Conservation (phyloP, 202 grass and related monocot species). For the Panicum virgatum region DNA sequence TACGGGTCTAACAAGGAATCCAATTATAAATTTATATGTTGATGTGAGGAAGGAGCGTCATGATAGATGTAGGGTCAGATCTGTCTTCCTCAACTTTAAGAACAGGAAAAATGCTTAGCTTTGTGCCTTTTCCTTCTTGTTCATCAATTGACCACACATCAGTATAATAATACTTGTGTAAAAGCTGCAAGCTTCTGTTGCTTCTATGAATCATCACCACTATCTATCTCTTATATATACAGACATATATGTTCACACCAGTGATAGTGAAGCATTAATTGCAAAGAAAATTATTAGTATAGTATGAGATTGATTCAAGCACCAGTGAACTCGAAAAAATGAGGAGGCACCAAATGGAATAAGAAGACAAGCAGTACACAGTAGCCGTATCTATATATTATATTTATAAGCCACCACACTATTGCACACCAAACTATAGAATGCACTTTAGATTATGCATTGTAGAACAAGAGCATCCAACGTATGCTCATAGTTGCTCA, state of each 20-base stretch:
- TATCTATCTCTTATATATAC: too few species aligned
- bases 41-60: slow-evolving; percentile 24
- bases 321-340: not conserved
- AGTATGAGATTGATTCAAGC: not conserved
- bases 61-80: slow-evolving; percentile 44
- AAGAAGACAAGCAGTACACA: not conserved
- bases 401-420: not conserved
- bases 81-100: slow-evolving; percentile 42
- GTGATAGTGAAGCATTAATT: slow-evolving; percentile 10
- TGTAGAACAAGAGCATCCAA: not conserved
- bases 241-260: not conserved
- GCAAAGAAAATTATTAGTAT: not conserved
- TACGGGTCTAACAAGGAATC: slow-evolving; percentile 20
- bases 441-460: not conserved
- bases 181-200: slow-evolving; percentile 37
- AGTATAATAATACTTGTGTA: slow-evolving; percentile 11
- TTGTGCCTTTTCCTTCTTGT: slow-evolving; percentile 29
- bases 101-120: slow-evolving; percentile 35
- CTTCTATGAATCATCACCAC: not conserved
- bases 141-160: slow-evolving; percentile 37
- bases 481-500: not conserved
- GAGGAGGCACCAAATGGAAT: not conserved
- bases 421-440: not conserved
- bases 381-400: not conserved
- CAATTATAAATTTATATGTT: slow-evolving; percentile 25